phyloP scores from a whole-genome alignment of 805 yeast species.

The Candida chilensis region DNA sequence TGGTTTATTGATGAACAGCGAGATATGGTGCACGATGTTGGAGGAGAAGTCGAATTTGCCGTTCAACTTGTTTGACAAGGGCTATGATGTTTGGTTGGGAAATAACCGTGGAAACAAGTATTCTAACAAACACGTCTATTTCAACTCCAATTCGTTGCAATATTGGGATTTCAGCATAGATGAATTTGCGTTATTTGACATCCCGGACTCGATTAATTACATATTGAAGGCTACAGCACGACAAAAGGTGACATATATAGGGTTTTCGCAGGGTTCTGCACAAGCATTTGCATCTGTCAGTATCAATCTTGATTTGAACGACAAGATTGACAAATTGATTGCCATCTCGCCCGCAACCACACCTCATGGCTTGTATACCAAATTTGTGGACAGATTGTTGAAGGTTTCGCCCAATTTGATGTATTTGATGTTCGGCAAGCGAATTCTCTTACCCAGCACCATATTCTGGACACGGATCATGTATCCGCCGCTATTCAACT shows the following conservation, averaged over 20 bases:
- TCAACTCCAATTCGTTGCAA: slow-evolving; percentile 26
- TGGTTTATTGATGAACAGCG: slow-evolving; percentile 85
- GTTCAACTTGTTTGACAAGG: slow-evolving; percentile 64
- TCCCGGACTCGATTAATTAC: slow-evolving; percentile 76
- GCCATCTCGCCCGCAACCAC: slow-evolving; percentile 94
- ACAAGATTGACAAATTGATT: slow-evolving; percentile 46
- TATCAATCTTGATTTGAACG: slow-evolving; percentile 52
- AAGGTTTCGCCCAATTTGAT: slow-evolving; percentile 70
- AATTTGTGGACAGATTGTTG: slow-evolving; percentile 65
- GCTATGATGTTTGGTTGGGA: slow-evolving; percentile 94
- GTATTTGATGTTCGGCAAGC: slow-evolving; percentile 63
- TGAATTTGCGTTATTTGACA: slow-evolving; percentile 86
- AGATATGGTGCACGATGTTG: slow-evolving; percentile 52
- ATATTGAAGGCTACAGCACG: slow-evolving; percentile 41
- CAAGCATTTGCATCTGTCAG: slow-evolving; percentile 84
- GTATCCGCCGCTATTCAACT: slow-evolving; percentile 68
- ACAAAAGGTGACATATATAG: slow-evolving; percentile 50
- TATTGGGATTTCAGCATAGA: slow-evolving; percentile 84
- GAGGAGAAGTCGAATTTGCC: slow-evolving; percentile 40
- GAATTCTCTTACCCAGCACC: slow-evolving; percentile 69
- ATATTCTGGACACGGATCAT: slow-evolving; percentile 71
- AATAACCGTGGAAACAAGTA: slow-evolving; percentile 91
- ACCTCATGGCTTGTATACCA: slow-evolving; percentile 76
- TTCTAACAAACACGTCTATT: slow-evolving; percentile 63
- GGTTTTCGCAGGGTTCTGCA: slow-evolving; percentile 92